A percentile compares a stretch with the other conserved stretches of the same genome.
These are phyloP conservation scores for Catharanthus roseus DNA, from an alignment of 257 asterid species.

Conservation along the genomic window DNA sequence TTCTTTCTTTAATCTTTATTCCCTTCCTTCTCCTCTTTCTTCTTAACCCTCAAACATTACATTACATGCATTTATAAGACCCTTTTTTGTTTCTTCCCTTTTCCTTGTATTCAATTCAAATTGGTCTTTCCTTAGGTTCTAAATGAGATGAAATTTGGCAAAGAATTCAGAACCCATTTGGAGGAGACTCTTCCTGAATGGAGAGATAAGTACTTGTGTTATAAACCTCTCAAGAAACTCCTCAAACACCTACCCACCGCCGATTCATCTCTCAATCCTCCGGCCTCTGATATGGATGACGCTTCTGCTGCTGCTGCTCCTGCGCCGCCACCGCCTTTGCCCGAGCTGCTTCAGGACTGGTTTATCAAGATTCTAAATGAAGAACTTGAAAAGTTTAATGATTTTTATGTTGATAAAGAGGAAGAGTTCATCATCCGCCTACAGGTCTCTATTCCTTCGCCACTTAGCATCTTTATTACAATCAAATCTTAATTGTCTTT, in stretches of 20 bases:
- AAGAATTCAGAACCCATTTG: slow-evolving; percentile 59
- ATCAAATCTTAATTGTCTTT: too few species aligned
- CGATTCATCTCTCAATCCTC: slow-evolving; percentile 8
- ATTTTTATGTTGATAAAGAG: slow-evolving; percentile 96
- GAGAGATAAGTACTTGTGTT: slow-evolving; percentile 81
- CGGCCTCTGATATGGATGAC: slow-evolving; percentile 19
- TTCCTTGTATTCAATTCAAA: background rate
- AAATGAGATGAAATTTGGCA: slow-evolving; percentile 72
- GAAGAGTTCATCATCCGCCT: slow-evolving; percentile 78
- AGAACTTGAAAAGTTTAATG: slow-evolving; percentile 85
- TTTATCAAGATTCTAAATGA: slow-evolving; percentile 56
- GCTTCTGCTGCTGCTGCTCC: too few species aligned
- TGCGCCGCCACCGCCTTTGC: slow-evolving; percentile 26
- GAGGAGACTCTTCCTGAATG: slow-evolving; percentile 87
- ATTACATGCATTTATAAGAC: background rate
- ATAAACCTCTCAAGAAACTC: slow-evolving; percentile 82
- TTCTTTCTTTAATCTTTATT: background rate
- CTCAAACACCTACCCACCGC: slow-evolving; percentile 55
- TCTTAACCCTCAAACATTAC: background rate
- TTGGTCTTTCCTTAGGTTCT: background rate
- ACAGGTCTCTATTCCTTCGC: slow-evolving; percentile 42
- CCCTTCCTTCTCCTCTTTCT: background rate
- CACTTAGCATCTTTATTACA: background rate
- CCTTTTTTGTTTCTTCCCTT: background rate
- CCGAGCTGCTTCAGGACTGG: slow-evolving; percentile 58